Evolutionary conservation across 2,329 filamentous ascomycete species (phyloP).

Genomic region (Fulvia fulva): DNA sequence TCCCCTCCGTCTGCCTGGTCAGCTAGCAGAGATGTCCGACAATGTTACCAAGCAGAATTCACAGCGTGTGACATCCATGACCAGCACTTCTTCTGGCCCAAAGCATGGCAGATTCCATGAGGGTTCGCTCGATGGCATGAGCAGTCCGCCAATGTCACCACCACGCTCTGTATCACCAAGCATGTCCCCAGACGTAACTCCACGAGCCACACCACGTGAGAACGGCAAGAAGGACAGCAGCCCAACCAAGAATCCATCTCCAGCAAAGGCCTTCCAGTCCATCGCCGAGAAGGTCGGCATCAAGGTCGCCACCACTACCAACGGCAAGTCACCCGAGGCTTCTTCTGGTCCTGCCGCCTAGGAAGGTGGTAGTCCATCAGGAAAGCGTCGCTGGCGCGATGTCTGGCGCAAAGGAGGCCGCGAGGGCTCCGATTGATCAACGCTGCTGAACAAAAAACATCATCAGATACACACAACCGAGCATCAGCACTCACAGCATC

Average conservation of each 20-base stretch:
- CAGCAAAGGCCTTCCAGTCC: conserved; percentile 45
- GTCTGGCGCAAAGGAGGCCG: conserved; percentile 29
- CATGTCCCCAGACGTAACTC: conserved; percentile 20
- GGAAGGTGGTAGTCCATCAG: conserved; percentile 17
- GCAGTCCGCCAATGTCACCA: conserved; percentile 21
- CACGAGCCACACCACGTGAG: conserved; percentile 16
- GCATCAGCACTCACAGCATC: background rate
- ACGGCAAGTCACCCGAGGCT: conserved; percentile 12
- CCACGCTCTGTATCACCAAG: conserved; percentile 4
- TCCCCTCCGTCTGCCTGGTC: conserved; percentile 7
- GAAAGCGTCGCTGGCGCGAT: conserved; percentile 32
- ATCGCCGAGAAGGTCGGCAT: conserved; percentile 45
- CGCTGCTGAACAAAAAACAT: background rate
- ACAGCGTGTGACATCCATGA: conserved; percentile 14
- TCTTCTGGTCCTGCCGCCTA: conserved; percentile 6
- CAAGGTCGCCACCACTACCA: conserved; percentile 26
- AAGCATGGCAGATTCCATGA: conserved; percentile 22
- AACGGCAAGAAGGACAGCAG: conserved; percentile 18
- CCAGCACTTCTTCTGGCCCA: background rate
- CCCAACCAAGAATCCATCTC: conserved; percentile 33
- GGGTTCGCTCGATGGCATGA: conserved; percentile 25
- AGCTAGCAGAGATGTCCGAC: conserved; percentile 11
- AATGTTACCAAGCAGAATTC: conserved; percentile 8
- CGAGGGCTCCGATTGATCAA: conserved; percentile 7
- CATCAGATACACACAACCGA: background rate